Conservation (phyloP, 2,329 filamentous ascomycete species). For the Aspergillus sp. region DNA sequence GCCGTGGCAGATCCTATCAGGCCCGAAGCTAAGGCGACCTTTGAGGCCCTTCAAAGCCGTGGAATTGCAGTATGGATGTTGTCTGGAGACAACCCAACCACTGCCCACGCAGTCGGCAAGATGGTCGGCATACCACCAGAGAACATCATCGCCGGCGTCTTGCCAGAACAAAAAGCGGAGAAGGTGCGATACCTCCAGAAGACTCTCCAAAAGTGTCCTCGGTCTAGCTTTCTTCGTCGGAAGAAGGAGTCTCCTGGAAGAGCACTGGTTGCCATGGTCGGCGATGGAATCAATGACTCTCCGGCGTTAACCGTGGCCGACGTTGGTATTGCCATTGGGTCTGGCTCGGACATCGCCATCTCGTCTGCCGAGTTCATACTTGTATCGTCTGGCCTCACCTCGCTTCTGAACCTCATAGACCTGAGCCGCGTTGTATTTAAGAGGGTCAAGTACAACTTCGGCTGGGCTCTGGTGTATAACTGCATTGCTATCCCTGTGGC, state of each 20-base stretch:
- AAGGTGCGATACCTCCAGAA: constrained; percentile 38
- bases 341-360: constrained; percentile 78
- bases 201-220: constrained; percentile 8
- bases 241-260: constrained; percentile 6
- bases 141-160: constrained; percentile 82
- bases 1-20: constrained; percentile 80
- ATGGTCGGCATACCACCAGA: constrained; percentile 68
- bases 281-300: constrained; percentile 86
- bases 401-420: constrained; percentile 70
- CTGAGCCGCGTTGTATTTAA: constrained; percentile 71
- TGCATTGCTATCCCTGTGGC: constrained; percentile 73
- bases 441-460: constrained; percentile 80
- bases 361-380: constrained; percentile 80
- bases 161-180: constrained; percentile 71
- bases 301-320: constrained; percentile 77
- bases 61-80: constrained; percentile 85
- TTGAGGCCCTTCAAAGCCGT: constrained; percentile 61
- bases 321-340: constrained; percentile 77
- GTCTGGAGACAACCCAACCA: constrained; percentile 85
- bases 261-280: constrained; percentile 73
- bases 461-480: constrained; percentile 83
- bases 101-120: constrained; percentile 73
- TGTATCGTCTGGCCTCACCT: constrained; percentile 65
- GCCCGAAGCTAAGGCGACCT: constrained; percentile 64
- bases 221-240: constrained; percentile 5